A percentile compares a stretch with the other conserved stretches of the same genome.
phyloP scores from a whole-genome alignment of 2,329 filamentous ascomycete genomes.

The Fusarium succisae region DNA sequence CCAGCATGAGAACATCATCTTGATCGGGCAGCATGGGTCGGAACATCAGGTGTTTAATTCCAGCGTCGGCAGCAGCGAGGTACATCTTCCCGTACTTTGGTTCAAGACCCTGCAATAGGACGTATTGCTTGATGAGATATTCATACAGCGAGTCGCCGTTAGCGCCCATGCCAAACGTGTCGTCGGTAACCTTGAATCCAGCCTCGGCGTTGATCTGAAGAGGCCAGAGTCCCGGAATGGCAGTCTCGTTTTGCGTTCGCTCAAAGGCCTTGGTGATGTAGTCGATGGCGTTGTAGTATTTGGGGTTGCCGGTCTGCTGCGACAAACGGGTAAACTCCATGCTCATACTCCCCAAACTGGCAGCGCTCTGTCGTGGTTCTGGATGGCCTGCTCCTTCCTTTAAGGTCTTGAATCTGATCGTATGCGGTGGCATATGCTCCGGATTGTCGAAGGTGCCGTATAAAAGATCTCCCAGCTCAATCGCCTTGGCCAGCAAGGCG shows the following conservation, averaged over 20 bases:
- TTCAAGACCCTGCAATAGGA: conserved; percentile 69
- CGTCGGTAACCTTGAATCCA: conserved; percentile 45
- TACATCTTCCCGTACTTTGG: conserved; percentile 51
- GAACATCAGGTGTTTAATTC: conserved; percentile 70
- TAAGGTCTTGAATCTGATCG: conserved; percentile 54
- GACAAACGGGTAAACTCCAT: conserved; percentile 71
- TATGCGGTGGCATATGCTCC: conserved; percentile 67
- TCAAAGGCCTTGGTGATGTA: conserved; percentile 66
- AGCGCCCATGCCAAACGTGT: conserved; percentile 56
- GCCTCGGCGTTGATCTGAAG: conserved; percentile 58
- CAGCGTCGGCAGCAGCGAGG: conserved; percentile 61
- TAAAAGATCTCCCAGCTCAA: conserved; percentile 68
- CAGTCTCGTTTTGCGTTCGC: conserved; percentile 60
- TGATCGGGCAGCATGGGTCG: conserved; percentile 68
- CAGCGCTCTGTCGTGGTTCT: conserved; percentile 45
- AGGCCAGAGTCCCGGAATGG: conserved; percentile 70
- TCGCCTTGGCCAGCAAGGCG: conserved; percentile 66
- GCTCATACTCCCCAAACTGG: conserved; percentile 62
- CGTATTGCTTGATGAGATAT: conserved; percentile 73
- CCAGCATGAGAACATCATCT: conserved; percentile 67
- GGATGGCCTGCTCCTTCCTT: conserved; percentile 47
- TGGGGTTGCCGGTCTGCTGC: conserved; percentile 67
- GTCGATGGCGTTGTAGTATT: conserved; percentile 69
- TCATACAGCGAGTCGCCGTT: conserved; percentile 68
- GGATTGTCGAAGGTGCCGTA: conserved; percentile 73